These are phyloP conservation scores for Ganoderma sinense DNA, from an alignment of 1,284 basidiomycete species.

Conservation along the genomic window DNA sequence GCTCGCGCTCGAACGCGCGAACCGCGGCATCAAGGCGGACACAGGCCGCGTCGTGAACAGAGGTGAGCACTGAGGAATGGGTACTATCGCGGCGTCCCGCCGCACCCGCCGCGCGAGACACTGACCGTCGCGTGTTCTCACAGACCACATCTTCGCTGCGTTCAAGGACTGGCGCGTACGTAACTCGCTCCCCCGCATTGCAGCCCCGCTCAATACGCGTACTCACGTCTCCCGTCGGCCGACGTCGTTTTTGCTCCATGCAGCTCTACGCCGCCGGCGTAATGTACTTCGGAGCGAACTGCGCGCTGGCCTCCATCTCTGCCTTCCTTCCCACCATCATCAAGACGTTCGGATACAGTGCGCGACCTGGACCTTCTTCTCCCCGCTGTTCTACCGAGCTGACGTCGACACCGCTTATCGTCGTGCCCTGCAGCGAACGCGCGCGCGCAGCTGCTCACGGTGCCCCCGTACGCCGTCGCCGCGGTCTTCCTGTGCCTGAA, in stretches of 20 bases:
- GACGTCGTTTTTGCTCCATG: slow-evolving; percentile 1
- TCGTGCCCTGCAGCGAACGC: slow-evolving; percentile 48
- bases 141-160: slow-evolving; percentile 69
- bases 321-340: slow-evolving; percentile 90
- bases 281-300: slow-evolving; percentile 84
- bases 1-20: slow-evolving; percentile 79
- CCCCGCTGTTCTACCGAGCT: slow-evolving; percentile 1
- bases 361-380: background rate
- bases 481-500: slow-evolving; percentile 70
- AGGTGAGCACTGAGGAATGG: slow-evolving; percentile 49
- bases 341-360: slow-evolving; percentile 70
- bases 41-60: slow-evolving; percentile 71
- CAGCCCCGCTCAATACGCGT: background rate
- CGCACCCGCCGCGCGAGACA: background rate
- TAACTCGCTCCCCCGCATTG: background rate
- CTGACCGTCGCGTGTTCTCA: background rate
- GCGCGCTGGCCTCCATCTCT: slow-evolving; percentile 79
- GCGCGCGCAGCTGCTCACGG: slow-evolving; percentile 73
- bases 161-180: slow-evolving; percentile 77
- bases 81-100: background rate
- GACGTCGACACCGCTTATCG: background rate
- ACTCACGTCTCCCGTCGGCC: background rate
- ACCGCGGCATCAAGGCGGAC: slow-evolving; percentile 73
- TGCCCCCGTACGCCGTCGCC: slow-evolving; percentile 84
- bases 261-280: slow-evolving; percentile 69